Percentiles rank a stretch among this genome's conserved stretches.
Conservation (phyloP, 441 rosid species). For the Viola pubescens region DNA sequence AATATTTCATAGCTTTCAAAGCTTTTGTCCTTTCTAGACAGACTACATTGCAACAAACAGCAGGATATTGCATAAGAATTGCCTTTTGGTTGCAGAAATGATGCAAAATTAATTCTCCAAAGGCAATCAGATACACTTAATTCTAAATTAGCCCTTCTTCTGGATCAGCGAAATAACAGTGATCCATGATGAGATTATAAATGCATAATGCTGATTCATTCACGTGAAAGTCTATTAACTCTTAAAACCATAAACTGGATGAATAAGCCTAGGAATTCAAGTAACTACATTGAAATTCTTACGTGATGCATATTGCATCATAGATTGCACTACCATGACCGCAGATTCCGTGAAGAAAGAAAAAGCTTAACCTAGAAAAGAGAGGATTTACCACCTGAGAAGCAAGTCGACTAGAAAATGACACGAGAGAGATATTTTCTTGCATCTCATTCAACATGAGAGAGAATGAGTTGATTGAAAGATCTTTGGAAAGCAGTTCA, state of each 20-base stretch:
- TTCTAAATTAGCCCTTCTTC: not conserved
- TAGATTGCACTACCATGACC: constrained; percentile 1
- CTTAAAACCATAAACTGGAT: not conserved
- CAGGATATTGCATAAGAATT: no score
- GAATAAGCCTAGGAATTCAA: not conserved
- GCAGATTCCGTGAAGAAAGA: not conserved
- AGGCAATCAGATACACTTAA: not conserved
- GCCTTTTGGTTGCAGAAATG: not conserved
- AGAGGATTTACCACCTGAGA: constrained; percentile 62
- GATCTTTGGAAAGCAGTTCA: constrained; percentile 71
- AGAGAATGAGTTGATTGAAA: constrained; percentile 73
- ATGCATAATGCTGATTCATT: not conserved
- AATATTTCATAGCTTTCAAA: no score
- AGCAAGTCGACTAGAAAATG: constrained; percentile 95
- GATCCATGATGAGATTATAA: not conserved
- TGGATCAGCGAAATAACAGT: not conserved
- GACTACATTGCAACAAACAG: no score
- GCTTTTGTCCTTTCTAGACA: no score
- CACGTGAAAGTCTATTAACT: not conserved
- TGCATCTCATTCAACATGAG: constrained; percentile 95
- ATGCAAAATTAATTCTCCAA: not conserved
- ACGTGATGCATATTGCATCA: not conserved
- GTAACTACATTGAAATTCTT: not conserved
- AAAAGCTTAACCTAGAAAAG: not conserved
- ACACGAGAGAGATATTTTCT: constrained; percentile 91